Evolutionary conservation across 2,329 filamentous ascomycete genomes (phyloP), one percentile per base, ranked within the genome.

Genomic region (Hyphodiscus sp.): DNA sequence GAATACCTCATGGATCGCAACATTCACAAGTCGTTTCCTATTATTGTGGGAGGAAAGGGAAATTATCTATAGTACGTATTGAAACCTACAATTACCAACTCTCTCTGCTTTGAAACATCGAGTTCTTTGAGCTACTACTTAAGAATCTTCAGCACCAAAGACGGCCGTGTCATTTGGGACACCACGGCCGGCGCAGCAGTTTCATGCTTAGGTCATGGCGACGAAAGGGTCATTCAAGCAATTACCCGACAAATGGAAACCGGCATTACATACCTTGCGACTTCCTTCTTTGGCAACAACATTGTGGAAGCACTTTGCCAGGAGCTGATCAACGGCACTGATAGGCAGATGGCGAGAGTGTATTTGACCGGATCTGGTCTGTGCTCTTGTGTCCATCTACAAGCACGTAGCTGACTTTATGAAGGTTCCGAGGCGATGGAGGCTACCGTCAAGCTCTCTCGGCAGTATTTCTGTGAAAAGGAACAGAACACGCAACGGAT

Each of bases 121-220:
- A 38, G 33, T 38, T 13, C 11, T 38, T 38, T 5, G 33, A 38
- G 38, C 47, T 5, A 49, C 41, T 18, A 20, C 29, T 18, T 19
- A 41, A 55, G 23, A 54, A 7, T 42, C 29, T 11, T 49, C 49
- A 38, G 43, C 26, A 61, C 66, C 6, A 54, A 57, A n/a, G 63
- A 67, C 50, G 84, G 83, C 1, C 75, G 77, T 20, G 73, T 71
- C 33, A 78, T 94, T 44, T 77, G 91, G 15, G 89, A 94, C 67
- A 85, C 82, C 1, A 87, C 84, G 19, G 80, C 85, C 26, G 89
- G 89, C 19, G 85, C 88, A 2, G 86, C 85, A 20, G 87, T 91
- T 2, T 76, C 82, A 10, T 85, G 83, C 64, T 71, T 92, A 10
- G 89, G 88, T 7, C 83, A 89, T 61, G 82, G 80, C 29, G 77